Evolutionary conservation across 768 basidiomycete species (phyloP), one percentile per base, ranked within the genome.

Genomic region (Trametes cinnabarina): DNA sequence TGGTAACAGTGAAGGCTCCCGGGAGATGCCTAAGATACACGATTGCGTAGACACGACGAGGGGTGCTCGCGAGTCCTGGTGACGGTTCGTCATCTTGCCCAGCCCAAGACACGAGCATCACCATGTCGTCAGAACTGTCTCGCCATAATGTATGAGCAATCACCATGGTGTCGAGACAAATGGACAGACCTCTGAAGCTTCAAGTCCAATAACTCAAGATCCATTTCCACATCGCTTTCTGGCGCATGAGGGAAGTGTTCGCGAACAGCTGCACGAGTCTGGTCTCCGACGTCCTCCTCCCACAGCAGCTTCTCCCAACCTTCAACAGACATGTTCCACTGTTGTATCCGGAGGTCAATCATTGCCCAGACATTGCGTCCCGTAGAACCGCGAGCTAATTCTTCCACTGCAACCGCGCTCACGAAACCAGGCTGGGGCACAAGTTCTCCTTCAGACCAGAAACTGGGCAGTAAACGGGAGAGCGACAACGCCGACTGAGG

Each of bases 181-280:
- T 37, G 53, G 60, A 60, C 78, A 51, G 57, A 87, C 87, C 76
- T 76, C 52, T 85, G 82, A 17, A 87, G 69, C 6, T 81, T 81
- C 32, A 91, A 63, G 74, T 92, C 90, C 44, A 91, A 73, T 39
- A 92, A 71, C 66, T 93, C 91, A 3, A 93, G 72, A 63, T 91
- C 89, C 40, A 90, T 72, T 55, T 78, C 76, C 7, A 75, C 69
- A 61, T 81, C 76, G 30, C 79, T 73, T 10, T 65, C 54, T 23
- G 76, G 75, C 10, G 74, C 72, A 20, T 61, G 65, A 1, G 71
- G 67, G 48, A 82, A 76, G 0, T 73, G 73, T 32, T 74, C 71
- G 39, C 79, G 70, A 20, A 90, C 70, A 19, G 80, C 81, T 1
- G 74, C 67, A 6, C 76, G 74, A 10, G 87, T 72, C 19, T 82